A percentile compares a stretch with the other conserved stretches of the same genome.
Conservation (phyloP, 495 filamentous ascomycete species). For the Aspergillus cristatus region DNA sequence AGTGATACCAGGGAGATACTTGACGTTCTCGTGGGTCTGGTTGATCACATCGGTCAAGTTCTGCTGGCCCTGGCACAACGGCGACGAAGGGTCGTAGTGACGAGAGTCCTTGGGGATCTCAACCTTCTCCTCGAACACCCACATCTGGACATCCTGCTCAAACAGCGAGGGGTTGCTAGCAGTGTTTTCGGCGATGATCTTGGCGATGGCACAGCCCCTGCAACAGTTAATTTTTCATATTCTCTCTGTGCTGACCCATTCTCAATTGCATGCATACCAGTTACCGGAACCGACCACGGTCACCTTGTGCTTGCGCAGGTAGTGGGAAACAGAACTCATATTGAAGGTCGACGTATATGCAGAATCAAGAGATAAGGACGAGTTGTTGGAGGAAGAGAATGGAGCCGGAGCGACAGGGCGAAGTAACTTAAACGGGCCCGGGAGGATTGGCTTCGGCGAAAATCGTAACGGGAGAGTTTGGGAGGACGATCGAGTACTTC, state of each 20-base stretch:
- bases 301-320: conserved; percentile 78
- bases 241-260: no score
- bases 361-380: conserved; percentile 2
- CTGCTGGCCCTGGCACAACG: conserved; percentile 52
- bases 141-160: conserved; percentile 89
- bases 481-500: no score
- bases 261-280: conserved; percentile 49
- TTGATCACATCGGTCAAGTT: conserved; percentile 93
- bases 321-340: conserved; percentile 38
- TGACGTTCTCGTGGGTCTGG: conserved; percentile 86
- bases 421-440: no score
- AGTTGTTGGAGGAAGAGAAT: conserved; percentile 9
- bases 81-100: conserved; percentile 48
- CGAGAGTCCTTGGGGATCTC: conserved; percentile 55
- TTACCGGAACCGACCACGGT: conserved; percentile 93
- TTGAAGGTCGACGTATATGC: conserved; percentile 1
- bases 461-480: no score
- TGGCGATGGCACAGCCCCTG: conserved; percentile 93
- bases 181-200: conserved; percentile 92
- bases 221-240: not conserved
- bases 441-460: no score
- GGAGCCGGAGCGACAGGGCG: conserved; percentile 7
- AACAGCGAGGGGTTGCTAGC: conserved; percentile 67
- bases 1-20: conserved; percentile 80
- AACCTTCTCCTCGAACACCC: conserved; percentile 87